Percentiles rank a stretch among this genome's conserved stretches.
Conservation (phyloP, 1,284 basidiomycete genomes). For the Pseudozyma hubeiensis region DNA sequence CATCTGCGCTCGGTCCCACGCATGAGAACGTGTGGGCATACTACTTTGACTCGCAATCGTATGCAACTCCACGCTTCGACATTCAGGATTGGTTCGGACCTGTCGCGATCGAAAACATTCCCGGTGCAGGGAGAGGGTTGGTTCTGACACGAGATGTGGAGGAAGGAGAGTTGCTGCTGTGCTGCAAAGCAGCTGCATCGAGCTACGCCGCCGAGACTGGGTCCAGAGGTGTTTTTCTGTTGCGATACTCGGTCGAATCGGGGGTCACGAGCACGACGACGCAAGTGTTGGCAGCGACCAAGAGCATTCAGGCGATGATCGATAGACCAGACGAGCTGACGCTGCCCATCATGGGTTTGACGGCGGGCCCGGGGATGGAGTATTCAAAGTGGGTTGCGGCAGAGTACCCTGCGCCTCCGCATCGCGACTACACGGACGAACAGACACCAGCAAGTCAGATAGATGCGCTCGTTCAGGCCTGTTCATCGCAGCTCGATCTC, state of each 20-base stretch:
- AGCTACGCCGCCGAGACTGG: conserved; percentile 57
- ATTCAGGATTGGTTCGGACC: conserved; percentile 59
- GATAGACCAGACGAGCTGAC: conserved; percentile 57
- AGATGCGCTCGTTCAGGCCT: conserved; percentile 11
- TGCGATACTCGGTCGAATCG: conserved; percentile 56
- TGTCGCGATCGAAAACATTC: conserved; percentile 56
- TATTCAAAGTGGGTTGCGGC: conserved; percentile 48
- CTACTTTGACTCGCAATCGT: conserved; percentile 53
- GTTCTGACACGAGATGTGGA: conserved; percentile 59
- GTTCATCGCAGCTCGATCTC: conserved; percentile 11
- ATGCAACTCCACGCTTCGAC: conserved; percentile 54
- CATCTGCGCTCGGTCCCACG: conserved; percentile 40
- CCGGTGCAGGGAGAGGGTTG: conserved; percentile 62
- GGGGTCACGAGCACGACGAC: conserved; percentile 66
- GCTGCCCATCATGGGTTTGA: conserved; percentile 62
- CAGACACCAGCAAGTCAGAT: conserved; percentile 14
- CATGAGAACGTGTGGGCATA: conserved; percentile 51
- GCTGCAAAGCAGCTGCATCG: conserved; percentile 58
- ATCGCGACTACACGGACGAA: conserved; percentile 22
- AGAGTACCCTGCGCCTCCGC: conserved; percentile 53
- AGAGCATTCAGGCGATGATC: conserved; percentile 61
- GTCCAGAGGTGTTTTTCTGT: conserved; percentile 50
- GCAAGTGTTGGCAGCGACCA: conserved; percentile 64
- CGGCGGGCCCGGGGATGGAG: conserved; percentile 58
- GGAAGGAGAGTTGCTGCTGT: conserved; percentile 61